Conservation (phyloP, 192 early-diverging fungal genomes). For the Dissophora globulifera region DNA sequence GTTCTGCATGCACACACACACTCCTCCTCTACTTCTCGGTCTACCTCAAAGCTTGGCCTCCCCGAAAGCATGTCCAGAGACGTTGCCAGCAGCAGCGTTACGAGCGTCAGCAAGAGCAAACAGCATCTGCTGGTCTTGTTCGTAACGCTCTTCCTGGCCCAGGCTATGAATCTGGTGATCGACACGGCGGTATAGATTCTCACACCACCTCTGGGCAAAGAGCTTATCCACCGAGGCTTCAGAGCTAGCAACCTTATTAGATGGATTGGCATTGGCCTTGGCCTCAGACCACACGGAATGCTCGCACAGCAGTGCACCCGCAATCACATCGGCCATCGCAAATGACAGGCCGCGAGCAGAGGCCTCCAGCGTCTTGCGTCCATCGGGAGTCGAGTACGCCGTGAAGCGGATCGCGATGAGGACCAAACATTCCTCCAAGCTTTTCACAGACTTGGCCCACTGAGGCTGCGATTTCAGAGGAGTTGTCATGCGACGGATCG, state of each 20-base stretch:
- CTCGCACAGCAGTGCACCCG: constrained; percentile 60
- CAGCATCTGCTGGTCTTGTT: constrained; percentile 39
- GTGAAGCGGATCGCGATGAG: constrained; percentile 51
- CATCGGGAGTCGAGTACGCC: constrained; percentile 25
- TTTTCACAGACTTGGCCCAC: constrained; percentile 25
- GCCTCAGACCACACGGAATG: constrained; percentile 58
- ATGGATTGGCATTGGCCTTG: constrained; percentile 23
- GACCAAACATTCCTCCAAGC: constrained; percentile 25
- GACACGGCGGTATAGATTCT: constrained; percentile 39
- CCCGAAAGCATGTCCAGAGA: constrained; percentile 5
- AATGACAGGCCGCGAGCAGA: constrained; percentile 61
- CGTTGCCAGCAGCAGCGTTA: not conserved
- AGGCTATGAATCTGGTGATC: constrained; percentile 40
- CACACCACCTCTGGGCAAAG: constrained; percentile 50
- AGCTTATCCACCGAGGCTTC: constrained; percentile 35
- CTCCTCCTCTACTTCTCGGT: not conserved
- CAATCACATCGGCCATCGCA: constrained; percentile 58
- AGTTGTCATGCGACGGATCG: constrained; percentile 32
- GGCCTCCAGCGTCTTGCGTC: constrained; percentile 49
- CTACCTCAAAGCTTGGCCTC: constrained; percentile 27
- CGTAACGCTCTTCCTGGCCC: constrained; percentile 35
- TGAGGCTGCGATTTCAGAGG: constrained; percentile 24
- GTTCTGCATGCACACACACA: not conserved
- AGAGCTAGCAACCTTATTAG: constrained; percentile 1
- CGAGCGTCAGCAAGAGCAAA: constrained; percentile 40